Evolutionary conservation across 1,139 yeast genomes (phyloP), one percentile per base, ranked within the genome.

Genomic region (Debaryomyces robertsiae): DNA sequence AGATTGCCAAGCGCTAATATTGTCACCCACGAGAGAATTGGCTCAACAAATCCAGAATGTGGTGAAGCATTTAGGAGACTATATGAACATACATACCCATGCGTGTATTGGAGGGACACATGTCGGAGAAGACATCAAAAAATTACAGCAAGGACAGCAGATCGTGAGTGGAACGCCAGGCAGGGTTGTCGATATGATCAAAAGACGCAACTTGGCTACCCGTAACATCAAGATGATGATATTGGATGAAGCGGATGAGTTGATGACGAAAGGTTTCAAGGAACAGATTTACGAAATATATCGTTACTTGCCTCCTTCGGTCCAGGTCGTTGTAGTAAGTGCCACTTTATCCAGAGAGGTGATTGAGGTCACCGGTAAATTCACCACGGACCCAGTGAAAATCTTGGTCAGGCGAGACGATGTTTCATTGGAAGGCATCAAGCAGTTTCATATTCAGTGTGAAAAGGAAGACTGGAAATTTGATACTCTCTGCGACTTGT

Each of bases 151-250:
- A 52, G 95, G 95, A 13, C 93, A 85, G 54, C 96, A 91, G 56
- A 81, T 91, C n/a, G 85, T 93, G 6, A 89, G 95, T 65, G 98
- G 98, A 6, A 93, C 98, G 1, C 98, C 98, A 0, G 98, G 98
- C 13, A 75, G 98, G 54, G 95, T 90, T 3, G 65, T 84, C 29
- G 98, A 93, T 65, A 81, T 91, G 81, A 79, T 91, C 44, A 87
- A 86, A 55, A 76, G 97, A 57, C 75, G 91, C 46, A 75, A 73
- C 45, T 68, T 91, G 43, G 69, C 71, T 35, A 77, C 90, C 2
- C 77, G 95, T 50, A 75, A 80, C 53, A 76, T 90, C 38, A 89
- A 90, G 65, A 82, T 93, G 81, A 65, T 93, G 44, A 78, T 93
- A 43, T 66, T 93, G 45, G 98, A 93, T 63, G 98, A 93, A 64